Base-by-base conservation (phyloP, 2,329 filamentous ascomycete species). In the Cladosporium oxysporum region DNA sequence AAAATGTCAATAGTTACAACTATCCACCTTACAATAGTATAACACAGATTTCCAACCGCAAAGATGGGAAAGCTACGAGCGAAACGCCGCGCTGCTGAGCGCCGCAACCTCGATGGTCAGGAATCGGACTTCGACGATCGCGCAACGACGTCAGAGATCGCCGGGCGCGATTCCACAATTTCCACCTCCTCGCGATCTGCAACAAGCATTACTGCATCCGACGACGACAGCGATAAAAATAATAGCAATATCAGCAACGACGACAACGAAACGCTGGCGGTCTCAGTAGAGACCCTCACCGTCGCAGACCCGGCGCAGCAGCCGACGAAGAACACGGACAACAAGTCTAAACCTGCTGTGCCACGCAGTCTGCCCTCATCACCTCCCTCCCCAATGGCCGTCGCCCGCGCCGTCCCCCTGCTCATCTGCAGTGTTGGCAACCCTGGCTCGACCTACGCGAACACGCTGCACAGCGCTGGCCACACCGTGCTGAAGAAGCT, bases 401-500 rank as follows among this genome's bases (percentile, higher is more conserved):
- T 73, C 37, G 70, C 71, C 33, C 73, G 70, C 18, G 71, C 73
- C 21, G 71, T 78, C 61, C 79, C 82, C 47, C 87, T 96, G 71
- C 87, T 98, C 65, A 84, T 98, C 73, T 86, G 93, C 80, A 95
- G 92, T 68, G 85, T 99, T 69, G 95, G 95, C 71, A 98, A 98
- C 73, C 92, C 91, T 7, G 83, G 85, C 7, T 82, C 87, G 2
- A 76, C 79, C 26, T 93, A 94, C 78, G 85, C 87, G 70, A 84
- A 90, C 69, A 96, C 91, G 23, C 88, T 94, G 8, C 95, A 98
- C 80, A 93, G 89, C 28, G 92, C 93, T 16, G 95, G 93, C 12
- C 94, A 98, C 80, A 86, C 88, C 65, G 86, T 92, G 55, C 86
- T 97, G 70, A 82, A 85, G 63, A 82, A 85, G 2, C 79, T 94